Base-by-base conservation (phyloP, 2,329 filamentous ascomycete species). In the Monosporascus sp. region DNA sequence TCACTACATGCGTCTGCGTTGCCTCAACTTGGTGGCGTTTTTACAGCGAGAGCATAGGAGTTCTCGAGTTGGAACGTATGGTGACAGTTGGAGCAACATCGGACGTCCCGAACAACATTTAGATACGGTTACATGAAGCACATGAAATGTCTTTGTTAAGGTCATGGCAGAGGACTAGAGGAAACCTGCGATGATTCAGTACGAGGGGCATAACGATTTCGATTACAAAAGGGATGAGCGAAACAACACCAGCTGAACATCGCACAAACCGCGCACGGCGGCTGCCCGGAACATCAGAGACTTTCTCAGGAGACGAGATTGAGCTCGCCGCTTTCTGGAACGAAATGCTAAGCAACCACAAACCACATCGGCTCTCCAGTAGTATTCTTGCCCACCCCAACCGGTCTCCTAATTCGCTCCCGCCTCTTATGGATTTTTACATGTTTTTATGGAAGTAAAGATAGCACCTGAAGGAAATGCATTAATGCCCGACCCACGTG, bases 131-230 rank as follows among this genome's bases (percentile, higher is more conserved):
- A 62, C 50, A 59, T 53, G 51, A 51, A 61, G 56, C 55, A 59
- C 56, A 55, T 56, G 57, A 59, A 55, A 53, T 55, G 54, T 60
- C 58, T 60, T 60, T 55, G 60, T 63, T 59, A 56, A 57, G 60
- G 54, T 56, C 57, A 55, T 54, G 54, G 50, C 50, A 56, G 51
- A 55, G 57, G 55, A 57, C 41, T 37, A 51, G 56, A 55, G 50
- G 45, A 51, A 49, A 38, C 20, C n/a, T 15, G 39, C 22, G n/a
- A 50, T 8, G 49, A 27, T 6, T 51, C 50, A 53, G 46, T 59
- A 52, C 37, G 49, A 41, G 36, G 35, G 39, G 38, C 38, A 18
- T n/a, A 46, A 46, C 43, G 14, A 46, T 25, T 46, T 24, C 25
- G 20, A 17, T 46, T 46, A 31, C 43, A 31, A 17, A 25, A 46